phyloP scores from a whole-genome alignment of 2,329 filamentous ascomycete species.

The Keithomyces neogunnii region DNA sequence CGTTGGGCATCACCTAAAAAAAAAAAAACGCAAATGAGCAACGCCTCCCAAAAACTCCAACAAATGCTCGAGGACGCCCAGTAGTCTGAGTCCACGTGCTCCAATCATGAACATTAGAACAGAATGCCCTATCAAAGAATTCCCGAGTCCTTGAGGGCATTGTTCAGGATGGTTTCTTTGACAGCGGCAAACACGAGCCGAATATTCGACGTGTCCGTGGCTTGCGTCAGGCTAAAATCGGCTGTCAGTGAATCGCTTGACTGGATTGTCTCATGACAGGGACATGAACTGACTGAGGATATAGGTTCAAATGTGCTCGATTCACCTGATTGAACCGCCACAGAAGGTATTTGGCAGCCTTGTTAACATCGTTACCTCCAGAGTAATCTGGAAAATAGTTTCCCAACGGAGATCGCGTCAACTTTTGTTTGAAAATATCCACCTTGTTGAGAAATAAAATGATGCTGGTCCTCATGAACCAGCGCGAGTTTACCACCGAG shows the following conservation, averaged over 20 bases:
- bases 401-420: constrained; percentile 77
- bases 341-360: constrained; percentile 92
- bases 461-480: constrained; percentile 99
- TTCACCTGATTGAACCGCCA: constrained; percentile 99
- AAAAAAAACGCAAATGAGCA: constrained; percentile 2
- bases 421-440: constrained; percentile 93
- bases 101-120: constrained; percentile 10
- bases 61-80: constrained; percentile 15
- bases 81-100: constrained; percentile 5
- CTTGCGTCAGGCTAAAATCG: constrained; percentile 75
- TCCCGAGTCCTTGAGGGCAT: constrained; percentile 94
- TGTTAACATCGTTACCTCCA: constrained; percentile 94
- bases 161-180: constrained; percentile 97
- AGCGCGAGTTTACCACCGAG: constrained; percentile 95
- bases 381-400: constrained; percentile 99
- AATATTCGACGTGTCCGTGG: constrained; percentile 97
- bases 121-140: constrained; percentile 57
- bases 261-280: neutral
- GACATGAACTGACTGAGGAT: constrained; percentile 75
- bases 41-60: constrained; percentile 9
- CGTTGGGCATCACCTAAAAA: constrained; percentile 8
- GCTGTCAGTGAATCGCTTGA: neutral
- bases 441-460: constrained; percentile 99
- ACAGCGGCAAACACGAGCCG: constrained; percentile 95
- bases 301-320: constrained; percentile 87